Percentiles rank a stretch among this genome's conserved stretches.
phyloP scores from a whole-genome alignment of 2,329 filamentous ascomycete genomes.

The Pseudocercospora cruenta region DNA sequence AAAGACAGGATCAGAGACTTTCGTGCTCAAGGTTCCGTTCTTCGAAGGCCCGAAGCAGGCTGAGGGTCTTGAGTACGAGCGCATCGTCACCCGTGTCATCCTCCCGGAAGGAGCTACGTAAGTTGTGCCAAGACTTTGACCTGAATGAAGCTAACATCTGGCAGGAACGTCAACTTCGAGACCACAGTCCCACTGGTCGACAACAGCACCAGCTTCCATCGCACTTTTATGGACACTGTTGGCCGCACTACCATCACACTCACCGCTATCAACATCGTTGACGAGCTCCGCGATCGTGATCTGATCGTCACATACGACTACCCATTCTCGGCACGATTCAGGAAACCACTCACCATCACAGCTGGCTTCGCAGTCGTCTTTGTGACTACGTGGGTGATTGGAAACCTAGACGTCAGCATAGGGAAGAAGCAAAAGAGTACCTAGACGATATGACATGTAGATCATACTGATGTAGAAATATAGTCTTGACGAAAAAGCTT shows the following conservation, averaged over 20 bases:
- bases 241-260: slow-evolving; percentile 83
- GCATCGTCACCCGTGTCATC: slow-evolving; percentile 77
- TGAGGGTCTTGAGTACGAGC: slow-evolving; percentile 85
- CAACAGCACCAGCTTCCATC: slow-evolving; percentile 67
- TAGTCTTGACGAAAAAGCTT: background rate
- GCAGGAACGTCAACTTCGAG: slow-evolving; percentile 76
- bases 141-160: slow-evolving; percentile 23
- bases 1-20: slow-evolving; percentile 65
- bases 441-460: background rate
- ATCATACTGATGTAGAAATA: background rate
- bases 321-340: slow-evolving; percentile 70
- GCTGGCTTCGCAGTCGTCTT: slow-evolving; percentile 74
- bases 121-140: slow-evolving; percentile 43
- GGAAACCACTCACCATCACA: slow-evolving; percentile 86
- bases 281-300: slow-evolving; percentile 83
- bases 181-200: slow-evolving; percentile 73
- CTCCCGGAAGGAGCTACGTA: slow-evolving; percentile 89
- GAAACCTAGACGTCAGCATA: slow-evolving; percentile 81
- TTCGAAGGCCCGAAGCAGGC: slow-evolving; percentile 84
- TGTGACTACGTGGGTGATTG: slow-evolving; percentile 71
- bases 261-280: slow-evolving; percentile 82
- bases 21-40: slow-evolving; percentile 87
- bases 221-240: slow-evolving; percentile 90
- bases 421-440: slow-evolving; percentile 42
- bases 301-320: slow-evolving; percentile 89